A percentile compares a stretch with the other conserved stretches of the same genome.
These are phyloP conservation scores for Populus nigra DNA, from an alignment of 345 rosid genomes.

Conservation along the genomic window DNA sequence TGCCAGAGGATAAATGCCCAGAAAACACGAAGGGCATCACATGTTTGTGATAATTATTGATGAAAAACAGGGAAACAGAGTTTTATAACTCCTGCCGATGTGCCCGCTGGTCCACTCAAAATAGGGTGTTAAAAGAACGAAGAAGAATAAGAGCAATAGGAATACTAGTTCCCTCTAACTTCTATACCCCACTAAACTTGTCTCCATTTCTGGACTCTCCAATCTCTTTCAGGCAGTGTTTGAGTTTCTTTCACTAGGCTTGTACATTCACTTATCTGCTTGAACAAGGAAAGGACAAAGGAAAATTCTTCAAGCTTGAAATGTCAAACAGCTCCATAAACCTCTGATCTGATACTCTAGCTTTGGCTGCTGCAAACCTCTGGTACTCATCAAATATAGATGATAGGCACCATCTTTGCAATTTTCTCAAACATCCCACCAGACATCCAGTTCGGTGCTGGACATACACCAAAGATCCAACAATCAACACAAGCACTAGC, in stretches of 20 bases:
- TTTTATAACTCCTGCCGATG: too few relatives aligned
- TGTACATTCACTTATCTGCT: constrained; percentile 12
- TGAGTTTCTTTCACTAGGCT: not conserved
- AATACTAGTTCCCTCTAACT: not conserved
- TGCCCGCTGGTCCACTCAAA: too few relatives aligned
- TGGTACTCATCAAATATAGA: constrained; percentile 78
- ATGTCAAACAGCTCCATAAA: constrained; percentile 65
- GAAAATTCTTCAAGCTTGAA: constrained; percentile 47
- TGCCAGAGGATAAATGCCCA: too few relatives aligned
- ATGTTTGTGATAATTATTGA: too few relatives aligned
- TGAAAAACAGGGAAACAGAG: too few relatives aligned
- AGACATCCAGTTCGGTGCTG: constrained; percentile 83
- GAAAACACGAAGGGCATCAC: too few relatives aligned
- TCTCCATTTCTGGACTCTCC: not conserved
- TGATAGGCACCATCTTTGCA: constrained; percentile 76
- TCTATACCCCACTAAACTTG: not conserved
- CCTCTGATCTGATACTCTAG: constrained; percentile 67
- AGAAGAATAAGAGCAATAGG: not conserved
- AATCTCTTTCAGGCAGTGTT: not conserved
- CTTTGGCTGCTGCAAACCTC: constrained; percentile 62
- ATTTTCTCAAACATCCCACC: constrained; percentile 70
- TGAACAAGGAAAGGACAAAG: constrained; percentile 47
- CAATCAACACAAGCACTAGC: not conserved
- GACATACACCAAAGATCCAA: not conserved
- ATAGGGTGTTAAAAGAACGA: not conserved